Conservation (phyloP, 108 stramenopile genomes). For the Licmophora abbreviata region DNA sequence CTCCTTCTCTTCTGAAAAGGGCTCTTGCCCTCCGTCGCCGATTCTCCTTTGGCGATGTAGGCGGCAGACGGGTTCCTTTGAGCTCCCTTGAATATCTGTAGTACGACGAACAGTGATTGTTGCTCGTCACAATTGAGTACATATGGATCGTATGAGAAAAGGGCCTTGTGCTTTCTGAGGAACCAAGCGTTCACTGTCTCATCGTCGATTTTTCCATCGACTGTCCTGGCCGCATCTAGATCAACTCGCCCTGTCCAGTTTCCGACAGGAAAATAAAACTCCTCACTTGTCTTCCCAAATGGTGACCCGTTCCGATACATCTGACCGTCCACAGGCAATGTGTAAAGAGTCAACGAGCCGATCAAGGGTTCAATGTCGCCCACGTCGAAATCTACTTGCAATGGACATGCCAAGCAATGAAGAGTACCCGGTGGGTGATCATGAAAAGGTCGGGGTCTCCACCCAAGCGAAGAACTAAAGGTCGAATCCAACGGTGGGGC, state of each 20-base stretch:
- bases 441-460: slow-evolving; percentile 70
- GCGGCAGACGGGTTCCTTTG: slow-evolving; percentile 19
- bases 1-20: neutral
- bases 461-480: slow-evolving; percentile 38
- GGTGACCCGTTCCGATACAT: too few species aligned
- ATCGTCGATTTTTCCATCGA: slow-evolving; percentile 15
- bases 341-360: slow-evolving; percentile 63
- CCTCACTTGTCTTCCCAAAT: slow-evolving; percentile 79
- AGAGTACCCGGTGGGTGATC: slow-evolving; percentile 61
- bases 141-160: slow-evolving; percentile 63
- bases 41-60: slow-evolving; percentile 6
- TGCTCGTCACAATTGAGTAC: slow-evolving; percentile 14
- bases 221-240: slow-evolving; percentile 12
- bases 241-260: slow-evolving; percentile 48
- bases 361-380: slow-evolving; percentile 61
- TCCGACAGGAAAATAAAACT: slow-evolving; percentile 80
- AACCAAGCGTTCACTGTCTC: slow-evolving; percentile 30
- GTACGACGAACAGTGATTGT: slow-evolving; percentile 39
- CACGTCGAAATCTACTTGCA: slow-evolving; percentile 34
- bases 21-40: neutral
- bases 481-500: slow-evolving; percentile 76
- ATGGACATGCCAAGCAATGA: slow-evolving; percentile 47
- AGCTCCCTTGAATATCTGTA: slow-evolving; percentile 51
- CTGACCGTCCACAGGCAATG: slow-evolving; percentile 16
- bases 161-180: slow-evolving; percentile 57